These are phyloP conservation scores for Skeletonema potamos DNA, from an alignment of 108 stramenopile genomes.

Conservation along the genomic window DNA sequence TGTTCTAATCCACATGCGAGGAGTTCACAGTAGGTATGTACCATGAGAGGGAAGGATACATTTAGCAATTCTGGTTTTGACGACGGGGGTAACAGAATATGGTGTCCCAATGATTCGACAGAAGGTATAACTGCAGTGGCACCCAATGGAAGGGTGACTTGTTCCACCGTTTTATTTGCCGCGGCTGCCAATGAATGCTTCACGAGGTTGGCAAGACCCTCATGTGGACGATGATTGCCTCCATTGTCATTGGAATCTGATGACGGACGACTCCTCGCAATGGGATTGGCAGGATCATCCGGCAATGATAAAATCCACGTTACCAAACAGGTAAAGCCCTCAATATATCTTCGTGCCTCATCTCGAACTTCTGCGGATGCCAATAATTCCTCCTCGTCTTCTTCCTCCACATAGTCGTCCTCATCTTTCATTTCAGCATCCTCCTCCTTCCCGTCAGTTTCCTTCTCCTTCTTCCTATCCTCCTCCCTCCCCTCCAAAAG, in stretches of 20 bases:
- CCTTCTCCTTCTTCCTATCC: slow-evolving; percentile 30
- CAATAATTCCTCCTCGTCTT: neutral
- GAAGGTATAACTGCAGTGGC: slow-evolving; percentile 23
- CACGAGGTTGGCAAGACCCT: slow-evolving; percentile 31
- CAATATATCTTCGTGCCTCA: slow-evolving; percentile 76
- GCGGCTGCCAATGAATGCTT: slow-evolving; percentile 29
- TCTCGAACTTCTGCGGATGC: slow-evolving; percentile 22
- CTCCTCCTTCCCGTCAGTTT: neutral
- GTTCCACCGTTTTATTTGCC: neutral
- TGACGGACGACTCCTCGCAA: slow-evolving; percentile 8
- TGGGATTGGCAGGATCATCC: slow-evolving; percentile 71
- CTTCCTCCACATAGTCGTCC: neutral
- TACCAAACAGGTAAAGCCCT: slow-evolving; percentile 74
- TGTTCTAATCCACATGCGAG: slow-evolving; percentile 78
- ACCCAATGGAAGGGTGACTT: slow-evolving; percentile 14
- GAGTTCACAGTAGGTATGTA: slow-evolving; percentile 87
- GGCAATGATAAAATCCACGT: slow-evolving; percentile 84
- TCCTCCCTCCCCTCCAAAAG: slow-evolving; percentile 1
- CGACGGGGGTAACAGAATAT: slow-evolving; percentile 59
- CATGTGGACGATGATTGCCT: slow-evolving; percentile 3
- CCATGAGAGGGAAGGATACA: slow-evolving; percentile 84
- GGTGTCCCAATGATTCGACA: slow-evolving; percentile 1
- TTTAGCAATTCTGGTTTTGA: slow-evolving; percentile 80
- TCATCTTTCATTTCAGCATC: neutral
- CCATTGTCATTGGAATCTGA: neutral